Percentiles rank a stretch among this genome's conserved stretches.
phyloP scores from a whole-genome alignment of 768 basidiomycete genomes.

The Crassisporium funariophilum region DNA sequence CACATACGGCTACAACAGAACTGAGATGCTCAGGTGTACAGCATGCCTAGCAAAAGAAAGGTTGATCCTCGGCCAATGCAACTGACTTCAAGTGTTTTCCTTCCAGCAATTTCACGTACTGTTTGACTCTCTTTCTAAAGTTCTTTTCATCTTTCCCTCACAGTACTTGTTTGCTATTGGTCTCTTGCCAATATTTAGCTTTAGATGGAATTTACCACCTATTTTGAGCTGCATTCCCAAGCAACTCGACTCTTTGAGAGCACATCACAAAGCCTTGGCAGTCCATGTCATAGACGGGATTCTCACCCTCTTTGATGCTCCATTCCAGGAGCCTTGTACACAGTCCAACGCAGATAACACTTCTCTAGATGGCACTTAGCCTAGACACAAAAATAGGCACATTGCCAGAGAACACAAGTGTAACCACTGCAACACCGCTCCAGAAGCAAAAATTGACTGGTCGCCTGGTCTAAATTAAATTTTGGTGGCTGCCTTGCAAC shows the following conservation, averaged over 20 bases:
- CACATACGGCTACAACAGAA: too few species aligned
- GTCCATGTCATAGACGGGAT: slow-evolving; percentile 54
- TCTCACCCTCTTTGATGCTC: slow-evolving; percentile 80
- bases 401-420: background rate
- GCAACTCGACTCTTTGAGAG: slow-evolving; percentile 83
- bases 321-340: slow-evolving; percentile 81
- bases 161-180: slow-evolving; percentile 84
- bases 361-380: slow-evolving; percentile 84
- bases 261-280: slow-evolving; percentile 65
- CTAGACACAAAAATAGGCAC: too few species aligned
- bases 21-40: too few species aligned
- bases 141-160: slow-evolving; percentile 84
- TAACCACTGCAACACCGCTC: background rate
- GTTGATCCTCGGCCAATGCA: slow-evolving; percentile 56
- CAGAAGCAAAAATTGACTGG: too few species aligned
- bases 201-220: slow-evolving; percentile 87
- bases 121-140: slow-evolving; percentile 81
- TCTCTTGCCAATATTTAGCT: slow-evolving; percentile 82
- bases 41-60: slow-evolving; percentile 54
- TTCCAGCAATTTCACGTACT: slow-evolving; percentile 83
- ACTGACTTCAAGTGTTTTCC: slow-evolving; percentile 78
- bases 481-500: too few species aligned
- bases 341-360: slow-evolving; percentile 68
- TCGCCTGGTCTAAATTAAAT: too few species aligned
- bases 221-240: slow-evolving; percentile 85